These are phyloP conservation scores for Cercospora sp. DNA, from an alignment of 2,329 filamentous ascomycete genomes.

Conservation along the genomic window DNA sequence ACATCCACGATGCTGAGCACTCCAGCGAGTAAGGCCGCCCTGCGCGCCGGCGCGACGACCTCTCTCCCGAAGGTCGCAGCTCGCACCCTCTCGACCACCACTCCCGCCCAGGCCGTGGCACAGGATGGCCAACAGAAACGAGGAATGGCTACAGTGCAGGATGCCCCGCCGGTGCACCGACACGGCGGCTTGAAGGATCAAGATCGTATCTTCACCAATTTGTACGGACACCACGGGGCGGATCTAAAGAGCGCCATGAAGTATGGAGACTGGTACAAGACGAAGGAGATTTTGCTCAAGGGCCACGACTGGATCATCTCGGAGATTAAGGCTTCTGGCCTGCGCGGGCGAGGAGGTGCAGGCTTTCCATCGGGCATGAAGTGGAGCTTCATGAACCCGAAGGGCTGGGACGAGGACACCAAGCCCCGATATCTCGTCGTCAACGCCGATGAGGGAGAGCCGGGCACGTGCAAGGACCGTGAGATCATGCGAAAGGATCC, in stretches of 20 bases:
- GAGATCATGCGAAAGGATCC: conserved; percentile 99
- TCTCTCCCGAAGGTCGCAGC: conserved; percentile 34
- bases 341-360: conserved; percentile 93
- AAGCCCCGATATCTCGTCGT: conserved; percentile 96
- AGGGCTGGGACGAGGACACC: conserved; percentile 97
- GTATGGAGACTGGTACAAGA: conserved; percentile 99
- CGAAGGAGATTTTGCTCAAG: conserved; percentile 96
- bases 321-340: conserved; percentile 93
- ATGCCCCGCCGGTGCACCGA: conserved; percentile 58
- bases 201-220: conserved; percentile 98
- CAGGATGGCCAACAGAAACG: conserved; percentile 56
- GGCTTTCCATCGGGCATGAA: conserved; percentile 98
- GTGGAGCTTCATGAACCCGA: conserved; percentile 99
- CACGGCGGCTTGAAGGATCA: conserved; percentile 92
- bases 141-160: conserved; percentile 63
- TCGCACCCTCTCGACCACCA: conserved; percentile 36
- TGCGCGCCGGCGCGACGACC: conserved; percentile 31
- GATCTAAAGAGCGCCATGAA: conserved; percentile 94
- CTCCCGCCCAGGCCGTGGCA: conserved; percentile 33
- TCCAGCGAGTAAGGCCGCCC: conserved; percentile 34
- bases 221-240: conserved; percentile 88
- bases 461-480: conserved; percentile 98
- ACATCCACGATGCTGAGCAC: conserved; percentile 36
- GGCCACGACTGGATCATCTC: conserved; percentile 98
- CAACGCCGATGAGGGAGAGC: conserved; percentile 98